Conservation (phyloP, 306 rosid genomes). For the Acacia melanoxylon region DNA sequence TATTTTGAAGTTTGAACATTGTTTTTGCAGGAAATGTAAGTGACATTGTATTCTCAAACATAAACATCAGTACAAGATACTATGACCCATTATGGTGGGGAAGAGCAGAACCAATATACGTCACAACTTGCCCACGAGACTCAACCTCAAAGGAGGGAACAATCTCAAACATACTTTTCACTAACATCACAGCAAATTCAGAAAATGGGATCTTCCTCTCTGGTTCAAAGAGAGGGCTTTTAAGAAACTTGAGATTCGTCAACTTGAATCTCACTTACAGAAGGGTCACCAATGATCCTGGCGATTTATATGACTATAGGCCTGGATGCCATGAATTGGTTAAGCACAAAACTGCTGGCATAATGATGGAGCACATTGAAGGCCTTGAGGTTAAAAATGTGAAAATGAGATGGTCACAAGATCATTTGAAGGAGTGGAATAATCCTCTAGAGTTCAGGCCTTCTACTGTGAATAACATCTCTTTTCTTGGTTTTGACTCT, state of each 20-base stretch:
- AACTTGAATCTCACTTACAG: conserved; percentile 66
- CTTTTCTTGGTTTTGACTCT: conserved; percentile 66
- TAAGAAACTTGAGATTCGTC: conserved; percentile 71
- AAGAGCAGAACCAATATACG: conserved; percentile 94
- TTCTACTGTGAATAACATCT: conserved; percentile 68
- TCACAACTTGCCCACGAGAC: conserved; percentile 73
- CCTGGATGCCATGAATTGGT: conserved; percentile 89
- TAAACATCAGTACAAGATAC: conserved; percentile 86
- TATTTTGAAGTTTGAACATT: conserved; percentile 15
- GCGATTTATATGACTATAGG: conserved; percentile 80
- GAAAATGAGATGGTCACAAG: conserved; percentile 74
- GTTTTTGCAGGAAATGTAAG: conserved; percentile 75
- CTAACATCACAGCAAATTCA: conserved; percentile 71
- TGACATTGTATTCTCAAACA: conserved; percentile 86
- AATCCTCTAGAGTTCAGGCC: conserved; percentile 81
- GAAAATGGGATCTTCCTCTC: conserved; percentile 90
- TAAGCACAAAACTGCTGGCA: conserved; percentile 65
- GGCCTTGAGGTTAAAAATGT: conserved; percentile 75
- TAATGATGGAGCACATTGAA: conserved; percentile 80
- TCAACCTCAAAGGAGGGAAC: conserved; percentile 73
- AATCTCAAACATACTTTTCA: conserved; percentile 69
- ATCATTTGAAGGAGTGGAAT: conserved; percentile 52
- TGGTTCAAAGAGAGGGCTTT: conserved; percentile 72
- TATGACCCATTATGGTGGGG: conserved; percentile 98
- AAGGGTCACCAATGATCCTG: conserved; percentile 63